Conservation (phyloP, 2,329 filamentous ascomycete species). For the Sporothrix variecibatus region DNA sequence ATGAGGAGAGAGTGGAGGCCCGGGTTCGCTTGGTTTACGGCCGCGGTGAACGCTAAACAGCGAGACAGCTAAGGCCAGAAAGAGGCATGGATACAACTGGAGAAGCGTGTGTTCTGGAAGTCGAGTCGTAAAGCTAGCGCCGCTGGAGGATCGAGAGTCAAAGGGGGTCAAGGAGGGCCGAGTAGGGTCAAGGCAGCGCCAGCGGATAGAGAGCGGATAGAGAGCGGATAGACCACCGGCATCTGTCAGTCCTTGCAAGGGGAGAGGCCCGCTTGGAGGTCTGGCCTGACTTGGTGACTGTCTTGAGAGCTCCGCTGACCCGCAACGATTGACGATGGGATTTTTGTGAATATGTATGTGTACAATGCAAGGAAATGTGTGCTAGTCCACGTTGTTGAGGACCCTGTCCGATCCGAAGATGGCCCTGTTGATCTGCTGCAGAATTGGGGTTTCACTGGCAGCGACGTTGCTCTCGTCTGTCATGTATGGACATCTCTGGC, state of each 20-base stretch:
- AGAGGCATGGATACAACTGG: neutral
- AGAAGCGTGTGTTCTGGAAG: neutral
- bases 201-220: neutral
- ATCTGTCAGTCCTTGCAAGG: neutral
- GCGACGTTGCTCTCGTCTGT: neutral
- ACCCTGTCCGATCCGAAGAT: neutral
- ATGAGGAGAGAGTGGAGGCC: slow-evolving; percentile 17
- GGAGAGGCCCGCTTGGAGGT: neutral
- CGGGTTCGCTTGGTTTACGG: neutral
- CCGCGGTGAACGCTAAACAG: slow-evolving; percentile 14
- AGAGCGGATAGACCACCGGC: neutral
- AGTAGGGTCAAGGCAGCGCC: neutral
- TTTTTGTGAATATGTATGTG: too few species aligned
- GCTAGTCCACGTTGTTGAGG: neutral
- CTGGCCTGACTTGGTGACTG: neutral
- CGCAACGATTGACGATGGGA: neutral
- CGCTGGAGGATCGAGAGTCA: neutral
- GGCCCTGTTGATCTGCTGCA: slow-evolving; percentile 8
- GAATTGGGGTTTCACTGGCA: neutral
- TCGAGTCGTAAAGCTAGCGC: slow-evolving; percentile 4
- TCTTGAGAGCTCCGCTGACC: neutral
- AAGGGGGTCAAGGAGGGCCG: neutral
- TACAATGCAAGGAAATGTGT: neutral
- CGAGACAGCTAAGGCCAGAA: neutral
- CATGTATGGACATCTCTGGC: neutral